A percentile compares a stretch with the other conserved stretches of the same genome.
phyloP scores from a whole-genome alignment of 306 rosid genomes.

The Alnus glutinosa region DNA sequence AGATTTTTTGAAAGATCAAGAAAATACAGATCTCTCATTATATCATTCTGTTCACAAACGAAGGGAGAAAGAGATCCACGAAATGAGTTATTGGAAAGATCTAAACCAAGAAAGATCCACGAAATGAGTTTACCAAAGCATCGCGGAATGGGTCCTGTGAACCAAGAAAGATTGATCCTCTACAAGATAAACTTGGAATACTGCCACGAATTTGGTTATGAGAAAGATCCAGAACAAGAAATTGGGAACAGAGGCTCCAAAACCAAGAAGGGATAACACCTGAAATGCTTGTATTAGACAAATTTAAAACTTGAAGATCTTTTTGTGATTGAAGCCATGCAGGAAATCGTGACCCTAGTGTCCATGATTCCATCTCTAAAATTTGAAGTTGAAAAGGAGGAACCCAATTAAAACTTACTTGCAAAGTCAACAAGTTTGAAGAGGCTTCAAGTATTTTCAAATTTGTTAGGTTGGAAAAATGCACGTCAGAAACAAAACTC shows the following conservation, averaged over 20 bases:
- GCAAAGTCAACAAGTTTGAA: background rate
- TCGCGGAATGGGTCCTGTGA: no score
- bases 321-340: background rate
- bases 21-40: no score
- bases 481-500: conserved; percentile 29
- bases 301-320: background rate
- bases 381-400: background rate
- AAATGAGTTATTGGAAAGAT: background rate
- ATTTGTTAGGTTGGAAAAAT: background rate
- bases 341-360: background rate
- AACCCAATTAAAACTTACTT: background rate
- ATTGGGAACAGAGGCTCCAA: no score
- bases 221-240: background rate
- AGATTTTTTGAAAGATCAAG: no score
- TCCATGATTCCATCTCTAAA: background rate
- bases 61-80: background rate
- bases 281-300: no score
- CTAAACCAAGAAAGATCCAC: no score
- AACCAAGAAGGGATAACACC: no score
- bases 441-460: no score
- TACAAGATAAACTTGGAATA: background rate
- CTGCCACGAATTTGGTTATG: background rate
- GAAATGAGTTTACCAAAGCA: no score
- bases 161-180: background rate
- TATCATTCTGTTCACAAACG: background rate